These are phyloP conservation scores for Hyphopichia pseudoburtonii DNA, from an alignment of 1,139 yeast species.

Conservation along the genomic window DNA sequence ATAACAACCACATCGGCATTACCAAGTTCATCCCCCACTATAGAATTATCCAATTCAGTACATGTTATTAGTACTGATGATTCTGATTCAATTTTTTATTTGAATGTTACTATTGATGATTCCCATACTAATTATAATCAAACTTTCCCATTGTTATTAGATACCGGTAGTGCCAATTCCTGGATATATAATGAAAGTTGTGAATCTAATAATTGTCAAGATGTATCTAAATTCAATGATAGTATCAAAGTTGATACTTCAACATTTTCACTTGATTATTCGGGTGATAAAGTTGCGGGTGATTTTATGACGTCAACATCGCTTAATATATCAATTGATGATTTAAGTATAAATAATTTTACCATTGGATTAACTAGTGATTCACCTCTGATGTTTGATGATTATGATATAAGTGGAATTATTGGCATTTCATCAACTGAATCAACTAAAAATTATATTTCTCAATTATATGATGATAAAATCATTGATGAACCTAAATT, in stretches of 20 bases:
- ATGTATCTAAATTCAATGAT: conserved; percentile 21
- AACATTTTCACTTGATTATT: conserved; percentile 49
- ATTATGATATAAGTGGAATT: conserved; percentile 59
- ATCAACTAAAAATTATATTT: conserved; percentile 18
- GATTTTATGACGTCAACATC: conserved; percentile 25
- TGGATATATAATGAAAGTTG: conserved; percentile 64
- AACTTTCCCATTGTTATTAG: conserved; percentile 53
- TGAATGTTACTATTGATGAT: conserved; percentile 19
- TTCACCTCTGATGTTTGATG: conserved; percentile 54
- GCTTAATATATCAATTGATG: conserved; percentile 21
- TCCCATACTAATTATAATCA: conserved; percentile 27
- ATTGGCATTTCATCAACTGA: conserved; percentile 52
- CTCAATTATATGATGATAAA: conserved; percentile 17
- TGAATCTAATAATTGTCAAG: conserved; percentile 42
- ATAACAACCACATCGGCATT: conserved; percentile 6
- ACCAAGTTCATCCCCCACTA: conserved; percentile 19
- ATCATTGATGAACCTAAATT: conserved; percentile 22
- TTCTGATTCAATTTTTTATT: conserved; percentile 26
- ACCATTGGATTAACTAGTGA: conserved; percentile 53
- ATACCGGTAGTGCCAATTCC: conserved; percentile 64
- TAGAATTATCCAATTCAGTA: conserved; percentile 16
- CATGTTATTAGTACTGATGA: conserved; percentile 28
- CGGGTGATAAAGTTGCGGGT: conserved; percentile 59
- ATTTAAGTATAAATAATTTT: conserved; percentile 39
- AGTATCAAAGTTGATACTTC: conserved; percentile 13